Evolutionary conservation across 2,329 filamentous ascomycete species (phyloP).

Genomic region (Pochonia chlamydosporia): DNA sequence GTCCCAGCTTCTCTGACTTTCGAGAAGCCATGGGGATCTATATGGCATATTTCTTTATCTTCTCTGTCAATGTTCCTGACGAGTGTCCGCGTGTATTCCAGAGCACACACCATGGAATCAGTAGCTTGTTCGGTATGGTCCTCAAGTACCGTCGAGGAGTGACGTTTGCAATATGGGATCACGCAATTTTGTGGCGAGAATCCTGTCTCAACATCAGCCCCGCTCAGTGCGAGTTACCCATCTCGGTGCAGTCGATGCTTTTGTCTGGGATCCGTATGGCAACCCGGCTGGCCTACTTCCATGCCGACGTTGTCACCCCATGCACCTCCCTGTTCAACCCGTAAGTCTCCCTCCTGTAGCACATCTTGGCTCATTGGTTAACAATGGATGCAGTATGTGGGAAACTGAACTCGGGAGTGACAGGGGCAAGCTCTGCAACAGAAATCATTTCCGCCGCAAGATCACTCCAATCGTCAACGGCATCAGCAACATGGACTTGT

Average conservation of each 20-base stretch:
- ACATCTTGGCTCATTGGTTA: no score
- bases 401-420: constrained; percentile 56
- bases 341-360: constrained; percentile 10
- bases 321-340: constrained; percentile 58
- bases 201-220: constrained; percentile 44
- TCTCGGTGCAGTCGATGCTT: constrained; percentile 42
- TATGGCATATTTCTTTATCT: constrained; percentile 46
- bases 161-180: constrained; percentile 58
- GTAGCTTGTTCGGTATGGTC: constrained; percentile 54
- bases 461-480: constrained; percentile 62
- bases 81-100: constrained; percentile 56
- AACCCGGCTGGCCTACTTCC: constrained; percentile 37
- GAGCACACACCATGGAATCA: constrained; percentile 56
- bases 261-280: constrained; percentile 41
- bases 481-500: constrained; percentile 58
- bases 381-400: constrained; percentile 37
- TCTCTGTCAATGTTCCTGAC: constrained; percentile 51
- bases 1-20: constrained; percentile 29
- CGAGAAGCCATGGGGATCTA: constrained; percentile 28
- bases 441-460: constrained; percentile 51
- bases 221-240: constrained; percentile 40
- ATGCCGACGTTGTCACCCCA: constrained; percentile 55
- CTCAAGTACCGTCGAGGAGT: constrained; percentile 56
- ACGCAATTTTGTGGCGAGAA: constrained; percentile 57
- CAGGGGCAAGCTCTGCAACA: constrained; percentile 49